These are phyloP conservation scores for Babesia bigemina DNA, from an alignment of 169 alveolate genomes.

Conservation along the genomic window DNA sequence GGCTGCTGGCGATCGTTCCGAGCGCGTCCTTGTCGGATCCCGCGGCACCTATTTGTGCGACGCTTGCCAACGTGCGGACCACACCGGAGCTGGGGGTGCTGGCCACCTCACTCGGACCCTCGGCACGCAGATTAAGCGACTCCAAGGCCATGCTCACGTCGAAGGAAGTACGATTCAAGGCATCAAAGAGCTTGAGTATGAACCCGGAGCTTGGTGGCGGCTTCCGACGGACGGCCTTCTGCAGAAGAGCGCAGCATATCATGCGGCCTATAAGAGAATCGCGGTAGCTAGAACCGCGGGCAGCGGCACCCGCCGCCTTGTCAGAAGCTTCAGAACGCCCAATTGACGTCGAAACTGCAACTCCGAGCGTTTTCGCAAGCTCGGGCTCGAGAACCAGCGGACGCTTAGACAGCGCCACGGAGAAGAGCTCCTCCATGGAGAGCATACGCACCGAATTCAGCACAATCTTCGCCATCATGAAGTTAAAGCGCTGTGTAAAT, in stretches of 20 bases:
- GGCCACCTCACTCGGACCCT: background rate
- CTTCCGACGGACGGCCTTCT: slow-evolving; percentile 49
- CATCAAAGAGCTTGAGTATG: slow-evolving; percentile 41
- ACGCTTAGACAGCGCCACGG: slow-evolving; percentile 59
- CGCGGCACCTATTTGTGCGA: background rate
- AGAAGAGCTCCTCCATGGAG: slow-evolving; percentile 66
- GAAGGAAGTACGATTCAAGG: slow-evolving; percentile 10
- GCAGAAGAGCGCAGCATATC: slow-evolving; percentile 60
- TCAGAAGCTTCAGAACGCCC: background rate
- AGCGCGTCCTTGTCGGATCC: background rate
- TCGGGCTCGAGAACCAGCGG: slow-evolving; percentile 52
- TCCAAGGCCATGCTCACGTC: slow-evolving; percentile 8
- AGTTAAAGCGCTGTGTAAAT: background rate
- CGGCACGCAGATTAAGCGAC: background rate
- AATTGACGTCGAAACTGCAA: background rate
- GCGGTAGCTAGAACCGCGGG: slow-evolving; percentile 3
- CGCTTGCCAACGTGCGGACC: slow-evolving; percentile 9
- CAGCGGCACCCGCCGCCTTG: background rate
- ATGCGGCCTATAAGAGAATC: slow-evolving; percentile 34
- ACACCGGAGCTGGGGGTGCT: background rate
- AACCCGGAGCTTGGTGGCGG: slow-evolving; percentile 22
- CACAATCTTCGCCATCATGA: slow-evolving; percentile 46
- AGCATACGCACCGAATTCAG: slow-evolving; percentile 50
- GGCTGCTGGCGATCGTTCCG: slow-evolving; percentile 10
- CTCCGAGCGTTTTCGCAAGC: slow-evolving; percentile 37